Evolutionary conservation across 2,329 filamentous ascomycete species (phyloP), one percentile per base, ranked within the genome.

Genomic region (Colletotrichum navitas): DNA sequence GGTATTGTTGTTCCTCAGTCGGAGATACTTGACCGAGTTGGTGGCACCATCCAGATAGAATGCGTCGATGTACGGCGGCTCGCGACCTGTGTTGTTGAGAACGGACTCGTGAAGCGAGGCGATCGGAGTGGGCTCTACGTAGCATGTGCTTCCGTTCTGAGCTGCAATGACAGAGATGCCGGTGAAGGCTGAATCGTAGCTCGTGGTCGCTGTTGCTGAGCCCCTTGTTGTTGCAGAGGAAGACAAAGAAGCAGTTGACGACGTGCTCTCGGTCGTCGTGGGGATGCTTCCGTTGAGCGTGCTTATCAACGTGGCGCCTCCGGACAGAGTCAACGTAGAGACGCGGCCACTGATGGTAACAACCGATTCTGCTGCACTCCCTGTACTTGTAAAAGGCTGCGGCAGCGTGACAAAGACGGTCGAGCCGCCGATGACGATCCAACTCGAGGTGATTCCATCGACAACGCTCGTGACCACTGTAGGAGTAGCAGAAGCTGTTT

Each of bases 61-160:
- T 0, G 81, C 79, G 60, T 83, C 80, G 4, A 83, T 78, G 56
- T 81, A 83, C 0, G 81, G 80, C 73, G 77, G 8, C 78, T 68
- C 7, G 77, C 77, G 18, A 75, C 74, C 29, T 0, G 64, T 63
- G 54, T 80, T 82, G 55, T 79, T 78, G n/a, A 83, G 60, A 5
- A 78, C 64, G 0, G 79, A 71, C 76, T 47, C 80, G 73, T 29
- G 77, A 66, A 16, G 75, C 63, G 60, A 62, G 10, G 62, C 45
- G 2, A 51, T 62, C 0, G 73, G 62, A 0, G 26, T 43, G 1
- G 71, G 73, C 3, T 68, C 59, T 2, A 36, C 24, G n/a, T 73
- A 71, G 61, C 73, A 74, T 41, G 54, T 63, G 14, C 45, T 71
- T 1, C 66, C 71, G 18, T 68, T 70, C 3, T 55, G 49, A 1